Evolutionary conservation across 805 yeast species (phyloP).

Genomic region (Ogataea chonburiensis): DNA sequence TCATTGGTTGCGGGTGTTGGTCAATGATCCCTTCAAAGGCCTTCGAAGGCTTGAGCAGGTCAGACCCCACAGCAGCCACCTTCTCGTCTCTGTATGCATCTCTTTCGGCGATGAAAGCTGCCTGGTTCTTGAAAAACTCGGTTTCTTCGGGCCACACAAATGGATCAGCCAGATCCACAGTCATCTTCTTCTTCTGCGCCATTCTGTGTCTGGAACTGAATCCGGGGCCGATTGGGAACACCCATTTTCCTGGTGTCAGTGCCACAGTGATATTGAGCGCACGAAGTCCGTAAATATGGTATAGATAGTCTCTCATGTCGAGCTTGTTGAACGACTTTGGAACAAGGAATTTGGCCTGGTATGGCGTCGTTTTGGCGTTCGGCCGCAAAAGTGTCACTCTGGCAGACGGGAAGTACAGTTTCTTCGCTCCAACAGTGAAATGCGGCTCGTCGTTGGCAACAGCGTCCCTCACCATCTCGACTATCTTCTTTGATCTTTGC

Average conservation of each 20-base stretch:
- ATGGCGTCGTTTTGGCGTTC: constrained; percentile 95
- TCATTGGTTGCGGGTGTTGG: constrained; percentile 55
- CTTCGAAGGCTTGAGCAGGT: constrained; percentile 60
- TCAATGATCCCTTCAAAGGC: constrained; percentile 72
- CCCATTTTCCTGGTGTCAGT: constrained; percentile 68
- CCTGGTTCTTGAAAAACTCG: constrained; percentile 35
- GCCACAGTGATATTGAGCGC: constrained; percentile 89
- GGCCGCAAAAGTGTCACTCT: constrained; percentile 80
- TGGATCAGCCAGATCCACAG: constrained; percentile 93
- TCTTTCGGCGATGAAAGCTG: constrained; percentile 42
- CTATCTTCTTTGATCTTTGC: constrained; percentile 29
- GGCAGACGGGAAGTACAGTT: constrained; percentile 83
- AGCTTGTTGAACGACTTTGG: constrained; percentile 92
- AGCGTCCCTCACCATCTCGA: constrained; percentile 39
- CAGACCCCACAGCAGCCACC: constrained; percentile 57
- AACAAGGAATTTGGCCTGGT: constrained; percentile 93
- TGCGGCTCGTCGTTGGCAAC: constrained; percentile 69
- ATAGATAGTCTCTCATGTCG: constrained; percentile 91
- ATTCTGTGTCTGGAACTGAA: constrained; percentile 68
- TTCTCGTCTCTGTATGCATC: constrained; percentile 51
- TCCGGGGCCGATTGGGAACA: constrained; percentile 51
- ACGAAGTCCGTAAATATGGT: constrained; percentile 84
- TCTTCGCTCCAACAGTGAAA: constrained; percentile 74
- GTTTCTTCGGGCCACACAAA: constrained; percentile 85
- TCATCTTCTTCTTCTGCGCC: constrained; percentile 91